phyloP scores from a whole-genome alignment of 1,284 basidiomycete species.

The Ganoderma multipileum region DNA sequence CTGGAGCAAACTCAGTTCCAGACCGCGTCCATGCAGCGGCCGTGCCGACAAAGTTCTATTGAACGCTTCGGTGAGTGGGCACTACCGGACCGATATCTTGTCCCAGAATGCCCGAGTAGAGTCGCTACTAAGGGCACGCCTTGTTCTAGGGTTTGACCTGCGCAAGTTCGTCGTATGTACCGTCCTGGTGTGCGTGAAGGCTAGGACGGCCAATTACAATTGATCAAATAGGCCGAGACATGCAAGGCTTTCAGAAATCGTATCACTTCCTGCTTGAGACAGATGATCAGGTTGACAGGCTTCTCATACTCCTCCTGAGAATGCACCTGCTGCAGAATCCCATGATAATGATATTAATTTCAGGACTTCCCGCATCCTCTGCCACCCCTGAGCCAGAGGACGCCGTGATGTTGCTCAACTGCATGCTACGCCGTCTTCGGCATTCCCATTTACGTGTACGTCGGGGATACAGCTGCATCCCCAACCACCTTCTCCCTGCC shows the following conservation, averaged over 20 bases:
- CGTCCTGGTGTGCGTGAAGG: background rate
- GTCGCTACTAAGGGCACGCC: background rate
- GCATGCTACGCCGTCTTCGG: slow-evolving; percentile 56
- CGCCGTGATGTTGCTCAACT: slow-evolving; percentile 57
- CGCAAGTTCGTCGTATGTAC: slow-evolving; percentile 45
- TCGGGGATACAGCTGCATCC: slow-evolving; percentile 62
- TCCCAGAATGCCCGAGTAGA: background rate
- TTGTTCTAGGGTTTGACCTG: slow-evolving; percentile 56
- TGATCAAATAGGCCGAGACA: slow-evolving; percentile 53
- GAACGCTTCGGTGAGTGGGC: slow-evolving; percentile 52
- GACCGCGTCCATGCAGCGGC: slow-evolving; percentile 49
- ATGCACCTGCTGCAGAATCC: slow-evolving; percentile 59
- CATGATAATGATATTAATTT: slow-evolving; percentile 51
- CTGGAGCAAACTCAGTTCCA: slow-evolving; percentile 54
- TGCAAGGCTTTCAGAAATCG: slow-evolving; percentile 42
- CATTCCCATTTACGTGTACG: slow-evolving; percentile 63
- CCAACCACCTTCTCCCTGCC: slow-evolving; percentile 61
- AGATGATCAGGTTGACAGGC: slow-evolving; percentile 40
- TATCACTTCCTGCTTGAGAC: background rate
- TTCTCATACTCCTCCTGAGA: slow-evolving; percentile 64
- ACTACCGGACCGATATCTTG: slow-evolving; percentile 57
- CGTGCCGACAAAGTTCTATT: slow-evolving; percentile 51
- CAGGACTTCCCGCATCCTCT: background rate
- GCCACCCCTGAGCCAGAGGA: slow-evolving; percentile 40
- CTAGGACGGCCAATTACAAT: background rate